phyloP scores from a whole-genome alignment of 208 protist genomes.

The Endotrypanum monterogeii region DNA sequence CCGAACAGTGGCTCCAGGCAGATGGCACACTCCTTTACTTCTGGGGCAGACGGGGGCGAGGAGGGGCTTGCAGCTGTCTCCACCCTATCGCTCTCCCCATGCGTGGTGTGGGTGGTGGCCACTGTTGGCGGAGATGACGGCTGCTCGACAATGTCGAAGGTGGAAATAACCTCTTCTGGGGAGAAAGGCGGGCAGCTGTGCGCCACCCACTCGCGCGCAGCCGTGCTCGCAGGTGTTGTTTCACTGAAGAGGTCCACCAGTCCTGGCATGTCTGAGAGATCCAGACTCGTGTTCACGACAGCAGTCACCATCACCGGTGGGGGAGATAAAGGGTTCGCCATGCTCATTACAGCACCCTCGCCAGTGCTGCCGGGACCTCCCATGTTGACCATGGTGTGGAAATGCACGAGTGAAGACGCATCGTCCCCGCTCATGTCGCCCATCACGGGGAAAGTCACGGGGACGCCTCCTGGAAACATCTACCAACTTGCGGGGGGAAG shows the following conservation, averaged over 20 bases:
- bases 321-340: not conserved
- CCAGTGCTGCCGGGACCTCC: not conserved
- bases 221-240: conserved; percentile 1
- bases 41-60: not conserved
- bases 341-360: not conserved
- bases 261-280: not conserved
- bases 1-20: conserved; percentile 17
- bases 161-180: conserved; percentile 13
- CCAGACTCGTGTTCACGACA: not conserved
- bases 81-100: not conserved
- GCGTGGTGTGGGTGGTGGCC: not conserved
- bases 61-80: not conserved
- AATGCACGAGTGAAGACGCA: not conserved
- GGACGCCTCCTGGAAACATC: not conserved
- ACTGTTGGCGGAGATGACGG: not conserved
- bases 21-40: conserved; percentile 16
- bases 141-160: conserved; percentile 7
- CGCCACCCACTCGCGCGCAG: conserved; percentile 12
- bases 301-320: conserved; percentile 6
- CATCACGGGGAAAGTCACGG: not conserved
- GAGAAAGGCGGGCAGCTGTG: conserved; percentile 10
- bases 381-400: conserved; percentile 3
- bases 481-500: no score
- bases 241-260: conserved; percentile 4
- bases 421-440: not conserved